Evolutionary conservation across 768 basidiomycete genomes (phyloP).

Genomic region (Podaxis sp.): DNA sequence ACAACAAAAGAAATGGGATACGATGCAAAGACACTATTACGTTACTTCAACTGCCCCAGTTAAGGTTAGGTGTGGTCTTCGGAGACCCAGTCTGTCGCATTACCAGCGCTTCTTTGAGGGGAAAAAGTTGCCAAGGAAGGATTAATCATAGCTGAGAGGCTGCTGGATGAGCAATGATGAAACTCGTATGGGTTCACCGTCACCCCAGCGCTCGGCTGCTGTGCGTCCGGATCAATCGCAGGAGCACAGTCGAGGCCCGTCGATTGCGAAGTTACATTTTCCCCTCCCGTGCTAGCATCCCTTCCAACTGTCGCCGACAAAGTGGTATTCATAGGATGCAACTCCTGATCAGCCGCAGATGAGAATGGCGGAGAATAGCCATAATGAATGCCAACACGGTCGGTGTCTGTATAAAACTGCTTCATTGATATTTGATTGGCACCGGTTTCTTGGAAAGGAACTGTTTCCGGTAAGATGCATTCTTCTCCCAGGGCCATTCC

Average conservation of each 20-base stretch:
- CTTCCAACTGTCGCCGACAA: neutral
- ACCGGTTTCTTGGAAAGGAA: neutral
- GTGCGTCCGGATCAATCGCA: neutral
- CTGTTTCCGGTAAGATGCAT: neutral
- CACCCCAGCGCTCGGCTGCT: neutral
- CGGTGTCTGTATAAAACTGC: neutral
- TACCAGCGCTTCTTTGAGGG: neutral
- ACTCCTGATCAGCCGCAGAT: neutral
- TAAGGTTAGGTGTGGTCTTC: neutral
- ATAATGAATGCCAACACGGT: neutral
- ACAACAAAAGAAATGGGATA: neutral
- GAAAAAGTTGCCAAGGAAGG: neutral
- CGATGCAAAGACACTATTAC: neutral
- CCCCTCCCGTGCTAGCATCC: neutral
- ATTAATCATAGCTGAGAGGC: conserved; percentile 10
- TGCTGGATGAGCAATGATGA: neutral
- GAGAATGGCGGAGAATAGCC: neutral
- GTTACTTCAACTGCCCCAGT: neutral
- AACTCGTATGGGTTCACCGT: neutral
- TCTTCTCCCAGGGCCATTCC: neutral
- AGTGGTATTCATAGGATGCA: neutral
- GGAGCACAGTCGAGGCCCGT: neutral
- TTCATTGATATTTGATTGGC: neutral
- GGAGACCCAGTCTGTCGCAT: too few relatives aligned
- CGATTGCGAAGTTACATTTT: neutral